phyloP scores from a whole-genome alignment of 495 filamentous ascomycete species.

The Penicillium ucsense region DNA sequence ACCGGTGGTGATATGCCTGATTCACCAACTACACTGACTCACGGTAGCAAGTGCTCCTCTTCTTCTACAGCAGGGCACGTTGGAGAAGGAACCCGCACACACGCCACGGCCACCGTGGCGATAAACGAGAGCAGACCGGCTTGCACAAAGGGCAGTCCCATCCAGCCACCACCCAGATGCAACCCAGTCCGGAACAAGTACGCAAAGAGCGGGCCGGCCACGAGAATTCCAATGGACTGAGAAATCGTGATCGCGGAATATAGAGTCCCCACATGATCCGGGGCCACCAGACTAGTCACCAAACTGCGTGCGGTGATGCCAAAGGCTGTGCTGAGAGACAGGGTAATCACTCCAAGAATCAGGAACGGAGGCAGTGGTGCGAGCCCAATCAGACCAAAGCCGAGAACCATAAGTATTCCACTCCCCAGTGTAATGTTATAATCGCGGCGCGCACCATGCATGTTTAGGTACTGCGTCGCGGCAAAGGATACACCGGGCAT shows the following conservation, averaged over 20 bases:
- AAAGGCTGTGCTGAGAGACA: slow-evolving; percentile 26
- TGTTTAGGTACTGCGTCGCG: slow-evolving; percentile 14
- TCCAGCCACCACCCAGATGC: slow-evolving; percentile 25
- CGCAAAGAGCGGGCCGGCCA: slow-evolving; percentile 28
- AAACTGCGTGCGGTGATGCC: slow-evolving; percentile 22
- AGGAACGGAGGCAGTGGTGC: slow-evolving; percentile 23
- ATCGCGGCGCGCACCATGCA: slow-evolving; percentile 23
- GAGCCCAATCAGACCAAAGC: slow-evolving; percentile 20
- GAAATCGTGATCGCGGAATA: slow-evolving; percentile 27
- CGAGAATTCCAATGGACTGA: slow-evolving; percentile 18
- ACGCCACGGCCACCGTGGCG: slow-evolving; percentile 10
- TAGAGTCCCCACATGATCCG: slow-evolving; percentile 24
- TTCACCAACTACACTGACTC: not conserved
- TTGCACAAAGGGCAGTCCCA: slow-evolving; percentile 24
- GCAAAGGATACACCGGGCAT: slow-evolving; percentile 20
- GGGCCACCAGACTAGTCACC: slow-evolving; percentile 23
- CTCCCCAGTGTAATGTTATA: slow-evolving; percentile 22
- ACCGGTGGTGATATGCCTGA: not conserved
- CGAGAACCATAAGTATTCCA: slow-evolving; percentile 18
- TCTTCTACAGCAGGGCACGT: slow-evolving; percentile 2
- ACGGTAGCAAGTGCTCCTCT: slow-evolving; percentile 3
- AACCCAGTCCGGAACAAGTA: slow-evolving; percentile 28
- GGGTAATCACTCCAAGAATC: slow-evolving; percentile 23
- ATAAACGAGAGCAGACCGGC: slow-evolving; percentile 12
- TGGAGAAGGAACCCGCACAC: slow-evolving; percentile 4